Conservation (phyloP, 2,329 filamentous ascomycete species). For the Botryosphaeria dothidea region DNA sequence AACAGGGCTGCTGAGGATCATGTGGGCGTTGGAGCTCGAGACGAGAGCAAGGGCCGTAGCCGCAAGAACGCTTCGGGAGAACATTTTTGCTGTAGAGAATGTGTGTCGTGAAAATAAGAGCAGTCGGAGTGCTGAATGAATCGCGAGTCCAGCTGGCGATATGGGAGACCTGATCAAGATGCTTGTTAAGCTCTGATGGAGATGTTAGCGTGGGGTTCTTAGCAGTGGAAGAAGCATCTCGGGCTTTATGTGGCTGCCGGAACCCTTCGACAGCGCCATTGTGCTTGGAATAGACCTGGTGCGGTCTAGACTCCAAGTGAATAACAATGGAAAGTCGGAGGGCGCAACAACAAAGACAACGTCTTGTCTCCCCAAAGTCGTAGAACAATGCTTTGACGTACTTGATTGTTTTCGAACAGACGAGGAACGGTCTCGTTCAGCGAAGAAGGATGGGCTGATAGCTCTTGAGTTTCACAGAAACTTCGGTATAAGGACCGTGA, state of each 20-base stretch:
- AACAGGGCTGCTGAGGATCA: conserved; percentile 68
- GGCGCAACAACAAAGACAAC: not conserved
- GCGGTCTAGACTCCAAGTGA: not conserved
- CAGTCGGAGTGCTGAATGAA: not conserved
- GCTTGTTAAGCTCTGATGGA: not conserved
- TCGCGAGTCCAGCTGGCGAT: not conserved
- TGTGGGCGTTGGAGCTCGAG: conserved; percentile 68
- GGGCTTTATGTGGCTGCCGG: not conserved
- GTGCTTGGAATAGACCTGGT: not conserved
- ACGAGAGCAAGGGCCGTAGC: conserved; percentile 56
- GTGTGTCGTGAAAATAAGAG: not conserved
- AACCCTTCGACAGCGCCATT: not conserved
- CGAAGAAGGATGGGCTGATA: conserved; percentile 3
- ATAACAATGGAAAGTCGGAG: not conserved
- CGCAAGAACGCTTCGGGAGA: conserved; percentile 55
- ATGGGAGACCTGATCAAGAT: not conserved
- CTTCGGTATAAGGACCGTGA: conserved; percentile 13
- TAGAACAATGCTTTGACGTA: conserved; percentile 3
- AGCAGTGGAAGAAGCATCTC: not conserved
- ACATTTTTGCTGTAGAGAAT: conserved; percentile 31
- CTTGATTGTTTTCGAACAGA: not conserved
- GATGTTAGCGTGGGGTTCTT: not conserved
- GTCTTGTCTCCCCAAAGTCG: not conserved
- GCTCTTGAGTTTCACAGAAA: conserved; percentile 13
- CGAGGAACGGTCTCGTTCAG: not conserved